A percentile compares a stretch with the other conserved stretches of the same genome.
Conservation (phyloP, 2,329 filamentous ascomycete genomes). For the Apiospora saccharicola region DNA sequence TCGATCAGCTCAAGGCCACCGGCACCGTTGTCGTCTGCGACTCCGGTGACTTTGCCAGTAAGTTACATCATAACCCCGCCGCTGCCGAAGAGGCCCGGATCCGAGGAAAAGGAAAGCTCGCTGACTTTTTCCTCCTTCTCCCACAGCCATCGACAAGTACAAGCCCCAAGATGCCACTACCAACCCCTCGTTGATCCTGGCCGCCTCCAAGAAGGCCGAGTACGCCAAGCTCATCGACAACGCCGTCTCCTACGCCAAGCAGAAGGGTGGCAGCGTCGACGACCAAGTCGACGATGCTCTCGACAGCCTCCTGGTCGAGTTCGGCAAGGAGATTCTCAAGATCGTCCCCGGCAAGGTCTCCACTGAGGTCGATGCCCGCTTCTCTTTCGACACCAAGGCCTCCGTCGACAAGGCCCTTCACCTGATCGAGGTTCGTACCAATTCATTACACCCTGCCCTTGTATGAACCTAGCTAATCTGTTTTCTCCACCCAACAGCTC, state of each 20-base stretch:
- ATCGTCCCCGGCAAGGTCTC: slow-evolving; percentile 99
- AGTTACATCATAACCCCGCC: slow-evolving; percentile 43
- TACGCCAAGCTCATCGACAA: slow-evolving; percentile 91
- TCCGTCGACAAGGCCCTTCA: slow-evolving; percentile 95
- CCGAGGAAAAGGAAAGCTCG: neutral
- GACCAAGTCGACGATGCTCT: slow-evolving; percentile 88
- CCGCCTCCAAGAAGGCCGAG: slow-evolving; percentile 96
- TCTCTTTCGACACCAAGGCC: slow-evolving; percentile 93
- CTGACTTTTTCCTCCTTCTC: neutral
- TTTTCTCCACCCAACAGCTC: slow-evolving; percentile 65
- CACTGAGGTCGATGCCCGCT: slow-evolving; percentile 94
- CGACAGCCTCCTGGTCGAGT: slow-evolving; percentile 95
- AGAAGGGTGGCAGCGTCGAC: slow-evolving; percentile 64
- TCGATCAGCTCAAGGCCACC: slow-evolving; percentile 95
- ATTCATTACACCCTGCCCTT: slow-evolving; percentile 7
- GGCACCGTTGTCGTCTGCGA: slow-evolving; percentile 98
- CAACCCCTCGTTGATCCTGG: slow-evolving; percentile 98
- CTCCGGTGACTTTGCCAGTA: slow-evolving; percentile 87
- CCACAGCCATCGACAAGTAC: slow-evolving; percentile 94
- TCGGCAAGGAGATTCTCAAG: slow-evolving; percentile 95
- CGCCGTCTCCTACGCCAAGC: slow-evolving; percentile 87
- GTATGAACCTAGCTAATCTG: slow-evolving; percentile 23
- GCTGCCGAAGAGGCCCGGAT: neutral
- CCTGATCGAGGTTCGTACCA: slow-evolving; percentile 83
- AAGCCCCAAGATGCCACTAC: slow-evolving; percentile 99